phyloP scores from a whole-genome alignment of 108 stramenopile genomes.

The Pseudonitzschia pungens region DNA sequence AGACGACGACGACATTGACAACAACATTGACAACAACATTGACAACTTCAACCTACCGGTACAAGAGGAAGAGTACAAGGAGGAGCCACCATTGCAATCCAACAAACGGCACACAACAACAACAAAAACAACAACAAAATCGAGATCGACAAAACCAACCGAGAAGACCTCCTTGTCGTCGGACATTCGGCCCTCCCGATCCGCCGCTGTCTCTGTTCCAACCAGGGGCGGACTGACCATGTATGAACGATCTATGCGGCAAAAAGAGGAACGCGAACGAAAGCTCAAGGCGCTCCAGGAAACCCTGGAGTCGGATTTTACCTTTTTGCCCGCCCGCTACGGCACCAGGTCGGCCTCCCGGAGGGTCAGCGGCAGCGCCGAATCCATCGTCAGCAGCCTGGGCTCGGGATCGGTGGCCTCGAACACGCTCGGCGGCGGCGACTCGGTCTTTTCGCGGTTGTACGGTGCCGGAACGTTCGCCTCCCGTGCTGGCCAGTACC shows the following conservation, averaged over 20 bases:
- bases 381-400: constrained; percentile 18
- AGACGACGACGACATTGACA: not conserved
- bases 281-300: constrained; percentile 29
- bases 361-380: too few relatives aligned
- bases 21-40: not conserved
- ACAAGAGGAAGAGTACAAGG: not conserved
- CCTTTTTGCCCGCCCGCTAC: constrained; percentile 19
- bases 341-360: too few relatives aligned
- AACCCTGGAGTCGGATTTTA: constrained; percentile 25
- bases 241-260: constrained; percentile 25
- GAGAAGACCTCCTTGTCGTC: too few relatives aligned
- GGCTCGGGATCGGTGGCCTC: not conserved
- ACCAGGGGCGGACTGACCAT: constrained; percentile 23
- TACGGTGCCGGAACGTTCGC: constrained; percentile 28
- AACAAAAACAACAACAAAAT: not conserved
- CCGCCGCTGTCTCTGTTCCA: too few relatives aligned
- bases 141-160: not conserved
- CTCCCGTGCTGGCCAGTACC: not conserved
- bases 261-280: constrained; percentile 32
- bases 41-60: not conserved
- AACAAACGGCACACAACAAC: not conserved
- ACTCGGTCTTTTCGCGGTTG: constrained; percentile 31
- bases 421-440: not conserved
- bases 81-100: not conserved
- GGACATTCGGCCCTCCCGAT: too few relatives aligned